Percentiles rank a stretch among this genome's conserved stretches.
Conservation (phyloP, 2,329 filamentous ascomycete genomes). For the Xylaria arbuscula region DNA sequence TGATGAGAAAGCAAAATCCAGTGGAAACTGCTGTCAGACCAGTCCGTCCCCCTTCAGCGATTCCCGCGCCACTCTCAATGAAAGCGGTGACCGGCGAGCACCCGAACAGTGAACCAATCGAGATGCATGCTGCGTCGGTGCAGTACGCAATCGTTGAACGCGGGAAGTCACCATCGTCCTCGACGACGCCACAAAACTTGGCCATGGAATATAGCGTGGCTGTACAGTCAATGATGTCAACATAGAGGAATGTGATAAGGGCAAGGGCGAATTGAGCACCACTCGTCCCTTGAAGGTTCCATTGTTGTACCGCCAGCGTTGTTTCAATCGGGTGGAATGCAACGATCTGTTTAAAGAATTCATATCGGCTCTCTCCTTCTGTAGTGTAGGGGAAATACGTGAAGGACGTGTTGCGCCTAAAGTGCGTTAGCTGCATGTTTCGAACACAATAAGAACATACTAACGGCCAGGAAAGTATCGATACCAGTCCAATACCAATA, state of each 20-base stretch:
- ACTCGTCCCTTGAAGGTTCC: slow-evolving; percentile 66
- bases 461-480: slow-evolving; percentile 79
- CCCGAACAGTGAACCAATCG: slow-evolving; percentile 75
- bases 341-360: slow-evolving; percentile 79
- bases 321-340: slow-evolving; percentile 76
- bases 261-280: slow-evolving; percentile 74
- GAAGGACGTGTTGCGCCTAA: slow-evolving; percentile 71
- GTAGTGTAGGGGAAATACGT: slow-evolving; percentile 77
- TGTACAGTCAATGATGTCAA: slow-evolving; percentile 82
- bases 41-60: slow-evolving; percentile 78
- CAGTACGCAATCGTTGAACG: slow-evolving; percentile 84
- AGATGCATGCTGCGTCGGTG: slow-evolving; percentile 76
- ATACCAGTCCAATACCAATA: slow-evolving; percentile 77
- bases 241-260: slow-evolving; percentile 81
- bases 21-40: slow-evolving; percentile 77
- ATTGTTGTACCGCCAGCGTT: slow-evolving; percentile 72
- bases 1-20: slow-evolving; percentile 76
- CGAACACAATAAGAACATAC: slow-evolving; percentile 45
- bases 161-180: slow-evolving; percentile 82
- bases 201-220: slow-evolving; percentile 86
- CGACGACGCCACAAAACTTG: slow-evolving; percentile 74
- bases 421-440: slow-evolving; percentile 34
- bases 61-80: slow-evolving; percentile 80
- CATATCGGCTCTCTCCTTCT: slow-evolving; percentile 72
- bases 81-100: slow-evolving; percentile 79